A percentile compares a stretch with the other conserved stretches of the same genome.
Conservation (phyloP, 2,329 filamentous ascomycete species). For the Rhinocladiella similis region DNA sequence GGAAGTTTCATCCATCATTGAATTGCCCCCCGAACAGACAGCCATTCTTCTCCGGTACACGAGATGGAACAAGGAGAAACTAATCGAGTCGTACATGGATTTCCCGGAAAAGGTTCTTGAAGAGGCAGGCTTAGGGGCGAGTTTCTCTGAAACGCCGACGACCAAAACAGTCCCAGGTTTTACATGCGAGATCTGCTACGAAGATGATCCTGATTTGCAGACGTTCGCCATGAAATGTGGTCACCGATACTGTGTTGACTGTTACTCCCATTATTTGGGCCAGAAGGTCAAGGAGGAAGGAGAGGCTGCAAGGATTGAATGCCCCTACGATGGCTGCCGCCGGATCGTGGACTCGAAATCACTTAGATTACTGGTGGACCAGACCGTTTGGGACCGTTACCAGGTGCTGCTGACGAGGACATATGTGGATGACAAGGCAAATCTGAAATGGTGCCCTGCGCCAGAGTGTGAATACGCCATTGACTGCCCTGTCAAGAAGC, state of each 20-base stretch:
- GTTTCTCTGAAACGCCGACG: conserved; percentile 61
- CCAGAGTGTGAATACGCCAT: conserved; percentile 95
- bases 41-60: conserved; percentile 87
- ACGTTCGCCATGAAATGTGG: conserved; percentile 95
- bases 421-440: conserved; percentile 95
- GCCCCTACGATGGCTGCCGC: conserved; percentile 82
- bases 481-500: conserved; percentile 83
- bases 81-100: conserved; percentile 98
- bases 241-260: conserved; percentile 89
- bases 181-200: conserved; percentile 92
- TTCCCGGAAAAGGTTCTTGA: conserved; percentile 76
- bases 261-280: conserved; percentile 84
- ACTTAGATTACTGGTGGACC: conserved; percentile 70
- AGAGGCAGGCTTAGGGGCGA: conserved; percentile 75
- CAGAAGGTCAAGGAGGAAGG: conserved; percentile 96
- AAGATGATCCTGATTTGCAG: conserved; percentile 73
- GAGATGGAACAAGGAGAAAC: conserved; percentile 92
- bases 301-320: conserved; percentile 91
- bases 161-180: conserved; percentile 75
- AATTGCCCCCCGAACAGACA: conserved; percentile 82
- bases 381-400: conserved; percentile 65
- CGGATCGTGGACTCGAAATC: conserved; percentile 90
- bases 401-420: conserved; percentile 84
- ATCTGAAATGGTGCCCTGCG: conserved; percentile 94
- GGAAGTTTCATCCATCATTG: conserved; percentile 88